Evolutionary conservation across 2,329 filamentous ascomycete species (phyloP), one percentile per base, ranked within the genome.

Genomic region (Scopulariopsis brevicaulis): DNA sequence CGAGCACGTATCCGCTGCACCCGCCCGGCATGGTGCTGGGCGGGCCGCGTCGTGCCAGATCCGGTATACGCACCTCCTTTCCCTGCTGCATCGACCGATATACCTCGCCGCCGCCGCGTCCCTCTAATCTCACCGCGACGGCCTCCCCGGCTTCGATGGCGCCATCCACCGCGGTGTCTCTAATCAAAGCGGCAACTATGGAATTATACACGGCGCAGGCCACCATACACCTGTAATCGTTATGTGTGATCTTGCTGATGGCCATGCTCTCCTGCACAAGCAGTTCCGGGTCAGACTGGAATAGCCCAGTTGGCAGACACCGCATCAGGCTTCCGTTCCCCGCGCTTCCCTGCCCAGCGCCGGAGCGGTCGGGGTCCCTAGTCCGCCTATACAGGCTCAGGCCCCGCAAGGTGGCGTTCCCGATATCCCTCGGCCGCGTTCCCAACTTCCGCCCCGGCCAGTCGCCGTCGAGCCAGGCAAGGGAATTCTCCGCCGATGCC

Each of bases 261-360:
- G 66, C 66, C 5, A 67, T 55, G 53, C 69, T 70, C 55, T 75
- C 70, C 1, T 54, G 51, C 4, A 70, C 52, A 5, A 70, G 24
- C 24, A 59, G 63, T 1, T 65, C 62, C 2, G 54, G 57, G 12
- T 70, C 66, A 0, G 15, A 24, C 28, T 68, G 66, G 56, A 78
- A 76, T 11, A 77, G 62, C 0, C 65, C 75, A 0, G 74, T 77
- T 0, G 75, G 70, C 1, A 78, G 66, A 60, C 75, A 77, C 3
- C 76, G 69, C 75, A 78, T 78, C 60, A 78, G 61, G 37, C 70
- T 74, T 3, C 76, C 75, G 57, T 78, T 77, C 15, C 76, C 76
- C 1, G 72, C 71, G 5, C 62, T 63, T 2, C 70, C 73, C 2
- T 61, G 53, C 0, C 75, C 76, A 0, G 73, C 71, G 4, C 76